phyloP scores from a whole-genome alignment of 768 basidiomycete species.

The Tylopilus plumbeoviolaceoides region DNA sequence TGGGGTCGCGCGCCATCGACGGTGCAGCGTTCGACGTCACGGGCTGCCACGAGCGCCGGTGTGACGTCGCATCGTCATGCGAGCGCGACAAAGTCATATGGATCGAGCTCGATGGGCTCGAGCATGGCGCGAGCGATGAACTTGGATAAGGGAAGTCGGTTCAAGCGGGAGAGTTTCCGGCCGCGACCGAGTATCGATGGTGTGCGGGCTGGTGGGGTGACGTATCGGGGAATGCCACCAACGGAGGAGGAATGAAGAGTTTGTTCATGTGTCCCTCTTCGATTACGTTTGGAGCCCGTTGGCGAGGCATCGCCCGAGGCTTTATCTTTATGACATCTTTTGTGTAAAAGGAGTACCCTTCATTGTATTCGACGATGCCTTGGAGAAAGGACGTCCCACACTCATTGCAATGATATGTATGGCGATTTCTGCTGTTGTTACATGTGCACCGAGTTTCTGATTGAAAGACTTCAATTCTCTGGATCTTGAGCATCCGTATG shows the following conservation, averaged over 20 bases:
- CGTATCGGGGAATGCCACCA: conserved; percentile 25
- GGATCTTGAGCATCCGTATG: no score
- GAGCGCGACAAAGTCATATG: conserved; percentile 13
- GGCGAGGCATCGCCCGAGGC: conserved; percentile 16
- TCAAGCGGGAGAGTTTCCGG: conserved; percentile 75
- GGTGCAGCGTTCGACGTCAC: conserved; percentile 26
- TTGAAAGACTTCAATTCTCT: no score
- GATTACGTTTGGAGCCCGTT: conserved; percentile 13
- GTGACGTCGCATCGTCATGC: conserved; percentile 9
- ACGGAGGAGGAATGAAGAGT: conserved; percentile 23
- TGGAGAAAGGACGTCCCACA: background rate
- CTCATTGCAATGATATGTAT: no score
- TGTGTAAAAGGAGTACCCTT: conserved; percentile 5
- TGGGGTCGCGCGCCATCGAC: conserved; percentile 36
- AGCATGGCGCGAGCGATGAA: conserved; percentile 11
- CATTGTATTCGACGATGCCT: background rate
- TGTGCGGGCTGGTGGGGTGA: conserved; percentile 1
- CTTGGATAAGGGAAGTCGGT: conserved; percentile 46
- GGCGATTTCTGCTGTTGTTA: no score
- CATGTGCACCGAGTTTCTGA: no score
- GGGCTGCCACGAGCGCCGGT: conserved; percentile 13
- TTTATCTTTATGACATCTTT: conserved; percentile 23
- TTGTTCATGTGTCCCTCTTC: background rate
- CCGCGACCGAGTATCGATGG: conserved; percentile 73
- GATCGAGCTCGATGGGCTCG: conserved; percentile 7